These are phyloP conservation scores for Ananas comosus DNA, from an alignment of 176 grass and related monocot genomes.

Conservation along the genomic window DNA sequence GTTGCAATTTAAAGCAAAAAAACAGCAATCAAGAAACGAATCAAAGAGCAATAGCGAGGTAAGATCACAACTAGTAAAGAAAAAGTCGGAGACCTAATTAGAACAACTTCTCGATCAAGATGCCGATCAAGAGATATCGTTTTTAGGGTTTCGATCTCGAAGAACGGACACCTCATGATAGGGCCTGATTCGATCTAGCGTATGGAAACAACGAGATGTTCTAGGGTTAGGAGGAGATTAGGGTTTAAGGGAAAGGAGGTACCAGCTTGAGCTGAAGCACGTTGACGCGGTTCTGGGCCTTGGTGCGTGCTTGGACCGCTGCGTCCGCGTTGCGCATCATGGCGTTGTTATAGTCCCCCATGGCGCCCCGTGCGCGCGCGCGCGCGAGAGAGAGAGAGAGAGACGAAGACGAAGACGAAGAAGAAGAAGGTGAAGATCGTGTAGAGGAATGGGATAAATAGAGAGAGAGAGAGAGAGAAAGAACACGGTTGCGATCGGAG, in stretches of 20 bases:
- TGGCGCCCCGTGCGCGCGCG: slow-evolving; percentile 20
- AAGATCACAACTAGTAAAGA: no score
- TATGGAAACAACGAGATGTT: neutral
- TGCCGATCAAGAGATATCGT: neutral
- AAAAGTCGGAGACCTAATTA: neutral
- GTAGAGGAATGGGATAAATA: neutral
- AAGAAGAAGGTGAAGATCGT: neutral
- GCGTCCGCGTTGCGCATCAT: slow-evolving; percentile 57
- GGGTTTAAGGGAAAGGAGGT: slow-evolving; percentile 29
- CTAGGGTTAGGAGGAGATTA: slow-evolving; percentile 9
- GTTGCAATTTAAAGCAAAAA: neutral
- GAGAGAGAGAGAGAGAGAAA: no score
- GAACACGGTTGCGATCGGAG: no score
- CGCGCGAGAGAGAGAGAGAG: neutral
- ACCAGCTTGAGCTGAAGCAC: slow-evolving; percentile 87
- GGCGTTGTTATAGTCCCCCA: slow-evolving; percentile 71
- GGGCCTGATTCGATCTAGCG: neutral
- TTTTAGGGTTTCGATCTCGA: neutral
- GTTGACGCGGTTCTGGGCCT: slow-evolving; percentile 68
- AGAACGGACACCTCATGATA: neutral
- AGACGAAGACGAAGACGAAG: neutral
- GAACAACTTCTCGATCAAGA: neutral
- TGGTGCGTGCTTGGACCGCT: slow-evolving; percentile 52
- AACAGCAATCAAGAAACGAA: neutral
- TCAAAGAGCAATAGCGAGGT: neutral